These are phyloP conservation scores for Xylariaceae sp. DNA, from an alignment of 2,329 filamentous ascomycete species.

Conservation along the genomic window DNA sequence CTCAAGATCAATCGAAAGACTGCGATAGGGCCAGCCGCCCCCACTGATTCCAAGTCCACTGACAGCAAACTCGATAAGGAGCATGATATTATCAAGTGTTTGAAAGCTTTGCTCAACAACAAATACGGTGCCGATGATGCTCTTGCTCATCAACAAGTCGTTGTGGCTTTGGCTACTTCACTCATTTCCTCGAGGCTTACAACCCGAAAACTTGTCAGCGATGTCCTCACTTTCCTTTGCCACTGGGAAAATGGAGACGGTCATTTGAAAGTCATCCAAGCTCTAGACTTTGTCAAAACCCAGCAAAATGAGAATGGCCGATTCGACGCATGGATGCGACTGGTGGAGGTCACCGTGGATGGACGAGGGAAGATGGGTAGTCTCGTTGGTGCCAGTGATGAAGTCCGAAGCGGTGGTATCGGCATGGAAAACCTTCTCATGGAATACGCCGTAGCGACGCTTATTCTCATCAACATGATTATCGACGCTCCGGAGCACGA, in stretches of 20 bases:
- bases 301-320: conserved; percentile 88
- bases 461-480: conserved; percentile 95
- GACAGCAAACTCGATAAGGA: conserved; percentile 86
- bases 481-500: conserved; percentile 88
- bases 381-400: conserved; percentile 91
- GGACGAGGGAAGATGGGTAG: conserved; percentile 98
- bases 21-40: conserved; percentile 65
- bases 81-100: conserved; percentile 96
- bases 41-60: conserved; percentile 50
- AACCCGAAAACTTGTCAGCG: conserved; percentile 90
- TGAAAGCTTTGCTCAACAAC: conserved; percentile 98
- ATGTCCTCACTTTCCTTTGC: conserved; percentile 92
- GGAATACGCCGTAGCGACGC: conserved; percentile 95
- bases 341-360: conserved; percentile 95
- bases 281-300: conserved; percentile 85
- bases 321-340: conserved; percentile 98
- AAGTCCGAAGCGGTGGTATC: conserved; percentile 91
- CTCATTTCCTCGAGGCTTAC: conserved; percentile 85
- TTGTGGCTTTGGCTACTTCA: conserved; percentile 81
- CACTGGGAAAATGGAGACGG: conserved; percentile 87
- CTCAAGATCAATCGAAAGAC: conserved; percentile 90
- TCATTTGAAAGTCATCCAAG: conserved; percentile 89
- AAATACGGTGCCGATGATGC: conserved; percentile 98
- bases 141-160: conserved; percentile 81
- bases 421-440: conserved; percentile 98